Percentiles rank a stretch among this genome's conserved stretches.
Evolutionary conservation across 371 early-diverging fungal genomes (phyloP).

Genomic region (Apophysomyces sp.): DNA sequence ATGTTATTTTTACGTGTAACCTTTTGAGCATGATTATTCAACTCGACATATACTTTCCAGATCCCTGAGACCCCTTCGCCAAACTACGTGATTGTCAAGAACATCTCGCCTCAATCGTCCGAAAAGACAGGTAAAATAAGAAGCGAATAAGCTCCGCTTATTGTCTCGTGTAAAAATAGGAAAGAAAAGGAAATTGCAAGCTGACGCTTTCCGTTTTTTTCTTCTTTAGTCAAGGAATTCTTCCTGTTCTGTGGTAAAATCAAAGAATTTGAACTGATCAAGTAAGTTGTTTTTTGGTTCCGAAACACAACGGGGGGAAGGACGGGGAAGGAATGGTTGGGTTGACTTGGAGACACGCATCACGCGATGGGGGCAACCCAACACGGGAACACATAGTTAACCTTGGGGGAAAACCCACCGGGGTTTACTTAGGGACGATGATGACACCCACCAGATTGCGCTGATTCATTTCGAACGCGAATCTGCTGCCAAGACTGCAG

Average conservation of each 20-base stretch:
- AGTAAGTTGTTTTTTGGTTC: constrained; percentile 45
- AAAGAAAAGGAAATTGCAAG: too few species aligned
- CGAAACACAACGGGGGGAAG: background rate
- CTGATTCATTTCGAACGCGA: constrained; percentile 63
- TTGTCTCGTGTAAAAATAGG: background rate
- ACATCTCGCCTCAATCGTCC: constrained; percentile 54
- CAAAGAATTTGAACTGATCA: constrained; percentile 57
- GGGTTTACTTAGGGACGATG: constrained; percentile 40
- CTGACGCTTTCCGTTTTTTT: too few species aligned
- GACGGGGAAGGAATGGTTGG: too few species aligned
- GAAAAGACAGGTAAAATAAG: constrained; percentile 47
- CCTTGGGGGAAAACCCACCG: too few species aligned
- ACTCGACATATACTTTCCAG: constrained; percentile 18
- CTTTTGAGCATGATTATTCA: background rate
- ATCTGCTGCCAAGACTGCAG: constrained; percentile 69
- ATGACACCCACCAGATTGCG: constrained; percentile 51
- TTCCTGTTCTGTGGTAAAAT: constrained; percentile 72
- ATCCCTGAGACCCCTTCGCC: constrained; percentile 55
- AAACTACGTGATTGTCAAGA: constrained; percentile 54
- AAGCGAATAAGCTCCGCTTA: too few species aligned
- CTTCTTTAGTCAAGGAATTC: constrained; percentile 57
- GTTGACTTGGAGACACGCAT: background rate
- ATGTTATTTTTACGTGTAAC: background rate
- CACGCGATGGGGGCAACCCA: background rate
- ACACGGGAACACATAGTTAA: background rate